These are phyloP conservation scores for Barnettozyma pratensis DNA, from an alignment of 805 yeast genomes.

Conservation along the genomic window DNA sequence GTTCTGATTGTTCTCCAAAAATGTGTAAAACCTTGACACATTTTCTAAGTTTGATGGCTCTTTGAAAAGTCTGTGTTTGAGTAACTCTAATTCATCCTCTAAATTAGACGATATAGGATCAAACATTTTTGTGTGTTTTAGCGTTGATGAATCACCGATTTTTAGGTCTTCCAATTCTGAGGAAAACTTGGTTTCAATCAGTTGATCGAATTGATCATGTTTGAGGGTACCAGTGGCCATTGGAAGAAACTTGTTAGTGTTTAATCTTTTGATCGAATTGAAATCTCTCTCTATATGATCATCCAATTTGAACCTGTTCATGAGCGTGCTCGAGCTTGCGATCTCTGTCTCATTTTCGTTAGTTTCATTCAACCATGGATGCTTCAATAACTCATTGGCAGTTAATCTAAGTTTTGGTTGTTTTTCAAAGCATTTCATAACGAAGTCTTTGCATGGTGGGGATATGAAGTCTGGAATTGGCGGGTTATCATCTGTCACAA, in stretches of 20 bases:
- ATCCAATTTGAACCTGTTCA: background rate
- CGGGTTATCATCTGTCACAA: constrained; percentile 70
- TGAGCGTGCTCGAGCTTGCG: background rate
- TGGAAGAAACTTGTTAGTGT: constrained; percentile 19
- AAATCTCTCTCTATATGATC: constrained; percentile 10
- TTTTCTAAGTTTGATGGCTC: background rate
- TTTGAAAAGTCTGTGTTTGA: background rate
- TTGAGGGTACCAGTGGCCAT: constrained; percentile 16
- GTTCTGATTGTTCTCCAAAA: background rate
- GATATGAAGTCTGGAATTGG: constrained; percentile 55
- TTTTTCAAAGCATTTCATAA: constrained; percentile 64
- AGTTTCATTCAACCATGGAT: constrained; percentile 48
- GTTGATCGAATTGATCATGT: constrained; percentile 8
- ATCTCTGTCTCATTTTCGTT: background rate
- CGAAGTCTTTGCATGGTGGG: constrained; percentile 45
- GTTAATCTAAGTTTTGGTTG: constrained; percentile 54
- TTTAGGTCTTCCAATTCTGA: constrained; percentile 9
- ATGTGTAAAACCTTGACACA: background rate
- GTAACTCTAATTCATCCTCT: background rate
- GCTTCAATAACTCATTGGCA: constrained; percentile 51
- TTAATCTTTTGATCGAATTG: constrained; percentile 17
- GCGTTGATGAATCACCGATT: background rate
- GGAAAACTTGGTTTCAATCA: constrained; percentile 10
- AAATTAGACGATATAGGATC: constrained; percentile 6
- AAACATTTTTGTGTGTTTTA: constrained; percentile 12